phyloP scores from a whole-genome alignment of 768 basidiomycete genomes.

The Vishniacozyma victoriae region DNA sequence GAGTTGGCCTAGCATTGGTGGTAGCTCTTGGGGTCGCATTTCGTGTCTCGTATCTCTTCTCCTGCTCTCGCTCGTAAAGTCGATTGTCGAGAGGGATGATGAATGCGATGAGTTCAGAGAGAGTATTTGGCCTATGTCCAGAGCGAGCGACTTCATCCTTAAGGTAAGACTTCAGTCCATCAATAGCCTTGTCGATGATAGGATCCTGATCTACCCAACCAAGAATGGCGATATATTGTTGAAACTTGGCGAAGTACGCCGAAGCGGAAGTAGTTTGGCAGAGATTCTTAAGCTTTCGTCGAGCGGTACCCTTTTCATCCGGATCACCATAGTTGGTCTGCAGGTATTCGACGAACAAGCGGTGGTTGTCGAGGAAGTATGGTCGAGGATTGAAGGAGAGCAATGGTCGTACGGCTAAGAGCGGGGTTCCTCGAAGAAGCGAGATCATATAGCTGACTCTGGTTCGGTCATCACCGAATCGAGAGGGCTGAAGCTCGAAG shows the following conservation, averaged over 20 bases:
- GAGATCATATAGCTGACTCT: constrained; percentile 13
- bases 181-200: constrained; percentile 1
- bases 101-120: neutral
- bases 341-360: constrained; percentile 3
- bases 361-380: neutral
- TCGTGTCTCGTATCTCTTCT: too few relatives aligned
- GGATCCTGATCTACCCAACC: constrained; percentile 5
- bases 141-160: constrained; percentile 10
- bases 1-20: too few relatives aligned
- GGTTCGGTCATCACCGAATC: constrained; percentile 2
- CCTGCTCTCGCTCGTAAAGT: too few relatives aligned
- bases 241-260: constrained; percentile 13
- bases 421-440: constrained; percentile 5
- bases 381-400: neutral
- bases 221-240: constrained; percentile 2
- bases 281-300: constrained; percentile 3
- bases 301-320: constrained; percentile 18
- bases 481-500: constrained; percentile 7
- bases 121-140: neutral
- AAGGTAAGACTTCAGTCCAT: neutral
- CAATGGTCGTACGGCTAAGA: constrained; percentile 5
- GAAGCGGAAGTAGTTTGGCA: constrained; percentile 10
- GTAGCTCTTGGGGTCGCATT: too few relatives aligned
- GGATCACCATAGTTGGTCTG: constrained; percentile 14
- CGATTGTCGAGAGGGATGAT: neutral